phyloP scores from a whole-genome alignment of 148 eudicot genomes.

The Rhododendron ovatum region DNA sequence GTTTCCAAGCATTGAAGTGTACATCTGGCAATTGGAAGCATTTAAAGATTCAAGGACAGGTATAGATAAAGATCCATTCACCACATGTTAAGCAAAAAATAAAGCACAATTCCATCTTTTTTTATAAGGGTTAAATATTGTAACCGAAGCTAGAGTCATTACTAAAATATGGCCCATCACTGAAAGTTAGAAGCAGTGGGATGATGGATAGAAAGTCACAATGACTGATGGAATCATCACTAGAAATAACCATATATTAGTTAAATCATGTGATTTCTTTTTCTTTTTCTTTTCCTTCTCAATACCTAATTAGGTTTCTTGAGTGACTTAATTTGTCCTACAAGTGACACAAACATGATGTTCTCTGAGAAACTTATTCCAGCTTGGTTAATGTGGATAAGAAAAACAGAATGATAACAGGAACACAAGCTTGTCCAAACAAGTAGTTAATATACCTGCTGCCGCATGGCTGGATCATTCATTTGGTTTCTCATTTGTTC shows the following conservation, averaged over 20 bases:
- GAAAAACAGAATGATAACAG: neutral
- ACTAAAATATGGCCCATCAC: neutral
- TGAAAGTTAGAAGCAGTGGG: neutral
- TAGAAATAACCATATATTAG: neutral
- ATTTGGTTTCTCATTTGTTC: slow-evolving; percentile 91
- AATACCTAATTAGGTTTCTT: neutral
- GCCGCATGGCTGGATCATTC: slow-evolving; percentile 90
- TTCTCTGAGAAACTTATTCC: neutral
- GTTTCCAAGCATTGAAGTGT: slow-evolving; percentile 82
- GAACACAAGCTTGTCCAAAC: neutral
- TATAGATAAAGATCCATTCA: neutral
- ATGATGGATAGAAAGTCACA: neutral
- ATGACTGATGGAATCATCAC: neutral
- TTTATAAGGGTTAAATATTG: neutral
- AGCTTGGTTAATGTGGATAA: neutral
- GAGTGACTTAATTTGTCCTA: neutral
- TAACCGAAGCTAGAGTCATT: neutral
- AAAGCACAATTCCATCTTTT: neutral
- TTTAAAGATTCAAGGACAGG: neutral
- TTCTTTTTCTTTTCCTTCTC: neutral
- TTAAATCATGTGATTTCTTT: neutral
- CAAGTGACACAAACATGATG: neutral
- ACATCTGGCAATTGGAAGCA: slow-evolving; percentile 46
- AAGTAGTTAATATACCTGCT: slow-evolving; percentile 40
- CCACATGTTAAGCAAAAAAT: neutral